phyloP scores from a whole-genome alignment of 805 yeast species.

The Ascoidea tarda region DNA sequence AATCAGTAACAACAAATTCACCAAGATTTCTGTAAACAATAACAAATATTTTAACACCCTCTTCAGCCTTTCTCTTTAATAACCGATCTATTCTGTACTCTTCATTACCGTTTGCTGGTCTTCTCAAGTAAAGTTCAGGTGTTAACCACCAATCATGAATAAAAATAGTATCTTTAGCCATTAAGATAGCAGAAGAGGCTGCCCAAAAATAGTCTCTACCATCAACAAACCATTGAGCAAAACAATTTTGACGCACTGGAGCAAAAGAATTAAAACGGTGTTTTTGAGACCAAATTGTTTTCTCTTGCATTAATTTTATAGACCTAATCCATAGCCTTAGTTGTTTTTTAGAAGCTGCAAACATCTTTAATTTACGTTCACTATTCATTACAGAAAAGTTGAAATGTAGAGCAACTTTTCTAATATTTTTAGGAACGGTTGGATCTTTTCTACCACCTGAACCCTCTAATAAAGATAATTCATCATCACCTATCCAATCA shows the following conservation, averaged over 20 bases:
- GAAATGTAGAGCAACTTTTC: constrained; percentile 34
- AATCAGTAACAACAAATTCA: constrained; percentile 83
- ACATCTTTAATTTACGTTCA: constrained; percentile 64
- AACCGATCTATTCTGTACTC: constrained; percentile 85
- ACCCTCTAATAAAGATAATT: constrained; percentile 18
- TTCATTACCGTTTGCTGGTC: constrained; percentile 94
- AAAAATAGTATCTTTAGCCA: constrained; percentile 87
- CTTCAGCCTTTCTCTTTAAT: constrained; percentile 78
- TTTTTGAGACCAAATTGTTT: constrained; percentile 56
- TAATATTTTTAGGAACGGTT: constrained; percentile 15
- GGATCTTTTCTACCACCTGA: constrained; percentile 10
- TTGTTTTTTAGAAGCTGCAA: constrained; percentile 52
- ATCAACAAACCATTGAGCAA: constrained; percentile 96
- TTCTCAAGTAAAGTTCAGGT: constrained; percentile 83
- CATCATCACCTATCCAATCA: constrained; percentile 26
- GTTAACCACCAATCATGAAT: constrained; percentile 99
- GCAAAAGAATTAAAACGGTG: constrained; percentile 87
- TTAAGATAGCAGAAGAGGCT: constrained; percentile 75
- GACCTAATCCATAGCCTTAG: constrained; percentile 67
- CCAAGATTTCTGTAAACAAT: constrained; percentile 92
- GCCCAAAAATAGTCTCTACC: constrained; percentile 97
- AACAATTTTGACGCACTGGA: constrained; percentile 72
- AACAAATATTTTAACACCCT: constrained; percentile 88
- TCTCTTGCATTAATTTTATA: constrained; percentile 49
- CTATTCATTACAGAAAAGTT: constrained; percentile 50